These are phyloP conservation scores for Anthostomella pinea DNA, from an alignment of 2,329 filamentous ascomycete genomes.

Conservation along the genomic window DNA sequence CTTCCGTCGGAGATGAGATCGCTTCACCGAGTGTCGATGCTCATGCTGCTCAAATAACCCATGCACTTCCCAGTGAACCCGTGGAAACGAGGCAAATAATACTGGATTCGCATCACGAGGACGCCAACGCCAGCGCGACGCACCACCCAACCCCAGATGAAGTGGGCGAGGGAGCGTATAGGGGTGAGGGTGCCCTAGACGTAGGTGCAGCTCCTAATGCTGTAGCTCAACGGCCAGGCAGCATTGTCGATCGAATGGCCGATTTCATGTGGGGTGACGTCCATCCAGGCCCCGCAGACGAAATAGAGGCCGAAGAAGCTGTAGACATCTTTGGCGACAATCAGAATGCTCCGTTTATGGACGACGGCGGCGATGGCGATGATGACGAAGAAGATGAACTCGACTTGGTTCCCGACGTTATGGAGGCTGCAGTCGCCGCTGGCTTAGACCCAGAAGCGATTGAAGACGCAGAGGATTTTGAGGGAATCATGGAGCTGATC, in stretches of 20 bases:
- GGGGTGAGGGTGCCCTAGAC: no score
- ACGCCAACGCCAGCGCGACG: no score
- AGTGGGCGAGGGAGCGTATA: no score
- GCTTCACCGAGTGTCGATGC: no score
- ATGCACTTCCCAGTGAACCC: no score
- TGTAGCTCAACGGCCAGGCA: constrained; percentile 35
- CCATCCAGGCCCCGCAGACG: constrained; percentile 35
- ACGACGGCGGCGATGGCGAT: constrained; percentile 30
- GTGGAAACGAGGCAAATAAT: no score
- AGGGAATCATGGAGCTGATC: constrained; percentile 92
- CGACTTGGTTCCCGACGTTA: constrained; percentile 51
- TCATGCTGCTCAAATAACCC: no score
- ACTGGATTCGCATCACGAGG: no score
- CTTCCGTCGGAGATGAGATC: no score
- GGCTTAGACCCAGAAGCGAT: constrained; percentile 73
- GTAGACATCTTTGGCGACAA: constrained; percentile 57
- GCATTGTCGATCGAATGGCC: constrained; percentile 44
- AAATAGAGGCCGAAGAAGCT: constrained; percentile 49
- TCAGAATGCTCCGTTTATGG: constrained; percentile 37
- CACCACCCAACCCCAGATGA: no score
- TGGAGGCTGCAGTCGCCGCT: constrained; percentile 63
- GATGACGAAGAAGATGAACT: constrained; percentile 36
- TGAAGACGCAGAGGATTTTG: constrained; percentile 88
- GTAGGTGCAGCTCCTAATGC: no score
- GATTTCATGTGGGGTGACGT: constrained; percentile 63